Conservation (phyloP, 2,329 filamentous ascomycete genomes). For the Davidsoniella neocaledoniae region DNA sequence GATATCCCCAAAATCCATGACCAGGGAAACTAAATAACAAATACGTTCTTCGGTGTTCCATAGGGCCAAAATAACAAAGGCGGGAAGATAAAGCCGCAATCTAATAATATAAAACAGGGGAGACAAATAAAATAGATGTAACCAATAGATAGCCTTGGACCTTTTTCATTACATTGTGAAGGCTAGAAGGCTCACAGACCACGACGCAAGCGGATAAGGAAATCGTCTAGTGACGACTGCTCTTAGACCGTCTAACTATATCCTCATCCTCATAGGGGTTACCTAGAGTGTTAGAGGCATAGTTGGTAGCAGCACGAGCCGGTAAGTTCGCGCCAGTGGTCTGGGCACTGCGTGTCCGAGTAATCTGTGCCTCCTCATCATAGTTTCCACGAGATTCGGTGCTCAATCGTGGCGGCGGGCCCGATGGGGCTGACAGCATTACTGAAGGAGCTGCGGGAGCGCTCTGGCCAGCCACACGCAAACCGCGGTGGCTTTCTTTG, state of each 20-base stretch:
- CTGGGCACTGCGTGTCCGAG: constrained; percentile 6
- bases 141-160: too few species aligned
- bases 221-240: constrained; percentile 5
- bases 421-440: constrained; percentile 15
- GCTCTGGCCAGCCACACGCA: constrained; percentile 31
- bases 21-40: too few species aligned
- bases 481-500: constrained; percentile 29
- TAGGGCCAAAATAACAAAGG: too few species aligned
- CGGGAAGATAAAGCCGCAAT: too few species aligned
- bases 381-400: constrained; percentile 22
- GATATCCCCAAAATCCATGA: too few species aligned
- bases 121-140: too few species aligned
- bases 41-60: too few species aligned
- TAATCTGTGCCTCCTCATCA: constrained; percentile 26
- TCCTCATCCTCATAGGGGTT: constrained; percentile 5
- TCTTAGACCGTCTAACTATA: constrained; percentile 9
- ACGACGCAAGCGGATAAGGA: neutral
- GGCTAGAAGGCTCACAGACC: too few species aligned
- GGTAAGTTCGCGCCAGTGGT: neutral
- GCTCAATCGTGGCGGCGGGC: constrained; percentile 12
- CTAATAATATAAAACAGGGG: too few species aligned
- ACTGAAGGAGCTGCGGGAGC: constrained; percentile 18
- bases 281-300: constrained; percentile 1
- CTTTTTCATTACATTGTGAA: too few species aligned
- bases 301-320: neutral